A percentile compares a stretch with the other conserved stretches of the same genome.
phyloP scores from a whole-genome alignment of 2,329 filamentous ascomycete genomes.

The Sporothrix dimorphospora region DNA sequence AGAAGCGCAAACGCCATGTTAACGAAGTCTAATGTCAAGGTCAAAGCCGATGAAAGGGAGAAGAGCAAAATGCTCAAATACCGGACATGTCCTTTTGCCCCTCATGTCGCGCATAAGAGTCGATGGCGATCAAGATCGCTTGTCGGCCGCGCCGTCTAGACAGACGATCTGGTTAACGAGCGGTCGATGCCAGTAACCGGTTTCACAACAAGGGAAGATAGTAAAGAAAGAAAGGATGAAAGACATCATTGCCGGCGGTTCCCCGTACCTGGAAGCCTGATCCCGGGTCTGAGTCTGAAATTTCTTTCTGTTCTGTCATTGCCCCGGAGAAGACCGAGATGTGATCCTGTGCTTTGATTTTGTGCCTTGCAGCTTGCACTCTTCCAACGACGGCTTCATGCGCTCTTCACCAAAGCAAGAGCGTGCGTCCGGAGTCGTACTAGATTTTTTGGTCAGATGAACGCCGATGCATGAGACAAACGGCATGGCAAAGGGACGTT shows the following conservation, averaged over 20 bases:
- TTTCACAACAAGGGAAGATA: neutral
- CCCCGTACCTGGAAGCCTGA: conserved; percentile 15
- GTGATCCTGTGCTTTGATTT: conserved; percentile 7
- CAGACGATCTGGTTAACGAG: conserved; percentile 11
- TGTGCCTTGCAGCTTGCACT: conserved; percentile 1
- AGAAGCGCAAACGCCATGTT: neutral
- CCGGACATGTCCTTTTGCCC: neutral
- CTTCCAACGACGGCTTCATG: neutral
- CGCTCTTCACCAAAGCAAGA: neutral
- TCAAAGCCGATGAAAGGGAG: neutral
- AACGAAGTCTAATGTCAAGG: neutral
- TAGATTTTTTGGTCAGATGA: conserved; percentile 3
- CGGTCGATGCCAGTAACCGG: conserved; percentile 6
- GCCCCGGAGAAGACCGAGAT: neutral
- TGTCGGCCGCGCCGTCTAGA: conserved; percentile 16
- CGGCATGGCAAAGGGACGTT: neutral
- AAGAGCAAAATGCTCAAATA: neutral
- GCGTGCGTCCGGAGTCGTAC: neutral
- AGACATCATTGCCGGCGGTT: neutral
- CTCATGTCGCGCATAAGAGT: conserved; percentile 9
- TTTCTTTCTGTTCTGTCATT: neutral
- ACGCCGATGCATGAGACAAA: conserved; percentile 1
- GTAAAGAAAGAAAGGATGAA: neutral
- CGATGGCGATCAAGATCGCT: conserved; percentile 25
- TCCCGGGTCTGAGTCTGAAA: neutral